Evolutionary conservation across 768 basidiomycete genomes (phyloP).

Genomic region (Psilocybe cubensis): DNA sequence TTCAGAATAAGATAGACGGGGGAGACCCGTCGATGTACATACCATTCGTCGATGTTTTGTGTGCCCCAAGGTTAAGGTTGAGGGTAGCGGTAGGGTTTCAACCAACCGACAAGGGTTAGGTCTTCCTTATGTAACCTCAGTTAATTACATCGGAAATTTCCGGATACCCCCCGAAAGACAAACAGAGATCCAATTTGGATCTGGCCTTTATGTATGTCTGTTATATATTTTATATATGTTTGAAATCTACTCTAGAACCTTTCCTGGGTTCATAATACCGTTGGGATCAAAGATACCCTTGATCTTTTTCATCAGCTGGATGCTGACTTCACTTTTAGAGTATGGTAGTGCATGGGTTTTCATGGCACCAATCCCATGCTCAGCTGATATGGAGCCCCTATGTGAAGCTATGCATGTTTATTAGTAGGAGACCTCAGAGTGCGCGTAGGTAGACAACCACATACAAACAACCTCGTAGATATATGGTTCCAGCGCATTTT

Average conservation of each 20-base stretch:
- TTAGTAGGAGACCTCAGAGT: conserved; percentile 2
- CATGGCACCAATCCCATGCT: conserved; percentile 97
- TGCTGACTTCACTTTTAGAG: conserved; percentile 79
- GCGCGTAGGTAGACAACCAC: conserved; percentile 31
- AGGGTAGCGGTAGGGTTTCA: conserved; percentile 44
- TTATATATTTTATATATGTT: neutral
- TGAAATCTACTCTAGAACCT: conserved; percentile 57
- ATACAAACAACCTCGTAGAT: conserved; percentile 88
- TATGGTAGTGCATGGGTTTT: conserved; percentile 90
- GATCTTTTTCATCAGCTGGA: conserved; percentile 89
- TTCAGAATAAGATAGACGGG: neutral
- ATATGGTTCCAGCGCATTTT: conserved; percentile 90
- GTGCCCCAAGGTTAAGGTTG: conserved; percentile 57
- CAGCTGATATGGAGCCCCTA: conserved; percentile 93
- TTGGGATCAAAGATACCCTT: conserved; percentile 89
- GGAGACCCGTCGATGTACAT: conserved; percentile 1
- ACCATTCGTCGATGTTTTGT: conserved; percentile 17
- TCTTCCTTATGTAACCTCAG: conserved; percentile 18
- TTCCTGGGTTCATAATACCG: conserved; percentile 93
- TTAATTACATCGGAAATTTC: conserved; percentile 9
- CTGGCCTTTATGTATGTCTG: no score
- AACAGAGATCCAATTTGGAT: no score
- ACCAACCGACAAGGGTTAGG: conserved; percentile 35
- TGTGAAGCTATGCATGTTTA: conserved; percentile 55
- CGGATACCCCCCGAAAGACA: neutral